phyloP scores from a whole-genome alignment of 1,284 basidiomycete species.

The Chiua sp. region DNA sequence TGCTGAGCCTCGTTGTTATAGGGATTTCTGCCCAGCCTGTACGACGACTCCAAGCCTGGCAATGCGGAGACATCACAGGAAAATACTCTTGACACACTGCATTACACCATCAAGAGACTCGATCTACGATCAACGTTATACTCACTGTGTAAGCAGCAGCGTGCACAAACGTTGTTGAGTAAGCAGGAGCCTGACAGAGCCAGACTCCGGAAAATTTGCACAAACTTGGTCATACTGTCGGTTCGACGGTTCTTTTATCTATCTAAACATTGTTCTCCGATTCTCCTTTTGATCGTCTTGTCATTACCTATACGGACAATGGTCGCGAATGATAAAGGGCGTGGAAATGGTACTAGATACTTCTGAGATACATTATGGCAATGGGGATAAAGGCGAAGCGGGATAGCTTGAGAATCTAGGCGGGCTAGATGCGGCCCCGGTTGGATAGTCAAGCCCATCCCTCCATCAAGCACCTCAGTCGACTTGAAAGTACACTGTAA shows the following conservation, averaged over 20 bases:
- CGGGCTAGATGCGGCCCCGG: no score
- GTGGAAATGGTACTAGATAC: not conserved
- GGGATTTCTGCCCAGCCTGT: not conserved
- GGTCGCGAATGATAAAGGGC: not conserved
- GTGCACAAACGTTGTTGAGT: no score
- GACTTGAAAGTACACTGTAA: not conserved
- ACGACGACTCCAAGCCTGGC: no score
- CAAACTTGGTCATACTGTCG: not conserved
- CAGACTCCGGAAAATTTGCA: not conserved
- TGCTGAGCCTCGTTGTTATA: constrained; percentile 4
- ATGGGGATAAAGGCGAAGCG: no score
- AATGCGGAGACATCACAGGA: not conserved
- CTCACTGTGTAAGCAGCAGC: no score
- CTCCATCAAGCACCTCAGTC: not conserved
- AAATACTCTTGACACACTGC: not conserved
- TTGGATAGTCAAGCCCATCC: not conserved
- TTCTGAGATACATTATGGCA: no score
- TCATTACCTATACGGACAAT: not conserved
- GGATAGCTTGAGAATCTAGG: no score
- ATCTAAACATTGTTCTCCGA: not conserved
- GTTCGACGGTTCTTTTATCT: not conserved
- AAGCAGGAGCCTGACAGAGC: not conserved
- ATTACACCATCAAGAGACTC: not conserved
- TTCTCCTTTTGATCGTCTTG: not conserved
- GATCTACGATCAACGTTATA: not conserved